phyloP scores from a whole-genome alignment of 805 yeast species.

The Hanseniaspora lindneri region DNA sequence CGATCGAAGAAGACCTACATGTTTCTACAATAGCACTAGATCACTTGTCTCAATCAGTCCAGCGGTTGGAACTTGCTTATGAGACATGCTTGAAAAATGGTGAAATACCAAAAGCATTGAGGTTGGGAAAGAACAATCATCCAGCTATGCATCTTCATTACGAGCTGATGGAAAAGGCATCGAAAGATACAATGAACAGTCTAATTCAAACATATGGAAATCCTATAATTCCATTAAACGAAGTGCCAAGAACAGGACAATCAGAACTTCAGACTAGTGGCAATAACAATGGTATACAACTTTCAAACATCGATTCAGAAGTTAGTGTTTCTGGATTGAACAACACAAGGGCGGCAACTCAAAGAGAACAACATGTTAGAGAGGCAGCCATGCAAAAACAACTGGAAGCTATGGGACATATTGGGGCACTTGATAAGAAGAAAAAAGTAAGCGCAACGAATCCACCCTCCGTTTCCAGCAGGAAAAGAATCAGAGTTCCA shows the following conservation, averaged over 20 bases:
- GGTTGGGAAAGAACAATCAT: constrained; percentile 71
- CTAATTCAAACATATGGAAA: constrained; percentile 12
- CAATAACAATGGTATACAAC: background rate
- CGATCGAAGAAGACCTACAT: constrained; percentile 93
- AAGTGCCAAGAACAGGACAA: constrained; percentile 3
- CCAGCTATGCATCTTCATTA: constrained; percentile 60
- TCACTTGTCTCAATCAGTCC: constrained; percentile 52
- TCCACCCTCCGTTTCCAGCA: background rate
- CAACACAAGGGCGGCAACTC: constrained; percentile 15
- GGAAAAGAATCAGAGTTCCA: constrained; percentile 7
- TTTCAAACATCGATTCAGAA: constrained; percentile 20
- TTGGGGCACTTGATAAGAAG: constrained; percentile 39
- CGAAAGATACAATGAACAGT: constrained; percentile 17
- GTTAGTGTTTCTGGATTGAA: constrained; percentile 14
- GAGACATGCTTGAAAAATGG: constrained; percentile 51
- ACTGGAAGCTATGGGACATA: constrained; percentile 8
- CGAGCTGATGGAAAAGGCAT: constrained; percentile 28
- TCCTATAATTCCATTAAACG: constrained; percentile 10
- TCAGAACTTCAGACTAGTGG: background rate
- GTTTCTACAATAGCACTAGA: constrained; percentile 88
- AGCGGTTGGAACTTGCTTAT: constrained; percentile 68
- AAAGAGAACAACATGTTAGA: constrained; percentile 17
- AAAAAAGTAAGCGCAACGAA: background rate
- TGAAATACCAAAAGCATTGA: constrained; percentile 71
- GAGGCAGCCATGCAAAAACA: constrained; percentile 9